A percentile compares a stretch with the other conserved stretches of the same genome.
Evolutionary conservation across 2,329 filamentous ascomycete species (phyloP).

Genomic region (Sporothrix euskadiensis): DNA sequence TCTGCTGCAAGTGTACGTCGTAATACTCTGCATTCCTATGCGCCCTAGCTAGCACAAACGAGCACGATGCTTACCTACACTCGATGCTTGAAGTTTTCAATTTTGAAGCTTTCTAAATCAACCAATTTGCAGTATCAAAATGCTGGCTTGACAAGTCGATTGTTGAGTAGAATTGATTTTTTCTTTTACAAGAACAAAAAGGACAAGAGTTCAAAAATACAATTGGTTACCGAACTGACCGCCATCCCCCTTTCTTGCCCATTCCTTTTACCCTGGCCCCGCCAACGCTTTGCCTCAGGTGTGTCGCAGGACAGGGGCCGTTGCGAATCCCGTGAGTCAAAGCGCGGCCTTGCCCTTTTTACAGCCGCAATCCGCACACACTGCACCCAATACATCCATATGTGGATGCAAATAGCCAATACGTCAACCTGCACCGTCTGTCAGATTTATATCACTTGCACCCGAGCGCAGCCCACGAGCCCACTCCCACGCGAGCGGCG

Average conservation of each 20-base stretch:
- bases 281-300: conserved; percentile 46
- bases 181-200: neutral
- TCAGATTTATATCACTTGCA: conserved; percentile 15
- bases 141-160: neutral
- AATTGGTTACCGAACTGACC: neutral
- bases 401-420: neutral
- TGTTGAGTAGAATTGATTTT: neutral
- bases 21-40: neutral
- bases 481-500: conserved; percentile 5
- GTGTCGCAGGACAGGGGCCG: conserved; percentile 49
- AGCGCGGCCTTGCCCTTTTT: conserved; percentile 26
- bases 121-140: neutral
- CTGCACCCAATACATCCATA: conserved; percentile 11
- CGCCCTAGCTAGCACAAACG: neutral
- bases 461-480: conserved; percentile 20
- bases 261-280: neutral
- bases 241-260: neutral
- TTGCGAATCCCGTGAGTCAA: conserved; percentile 29
- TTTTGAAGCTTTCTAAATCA: neutral
- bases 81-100: neutral
- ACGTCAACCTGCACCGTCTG: conserved; percentile 1
- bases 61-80: neutral
- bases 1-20: too few species aligned
- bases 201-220: neutral
- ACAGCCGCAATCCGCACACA: conserved; percentile 12